These are phyloP conservation scores for Phragmites australis DNA, from an alignment of 176 grass and related monocot genomes.

Conservation along the genomic window DNA sequence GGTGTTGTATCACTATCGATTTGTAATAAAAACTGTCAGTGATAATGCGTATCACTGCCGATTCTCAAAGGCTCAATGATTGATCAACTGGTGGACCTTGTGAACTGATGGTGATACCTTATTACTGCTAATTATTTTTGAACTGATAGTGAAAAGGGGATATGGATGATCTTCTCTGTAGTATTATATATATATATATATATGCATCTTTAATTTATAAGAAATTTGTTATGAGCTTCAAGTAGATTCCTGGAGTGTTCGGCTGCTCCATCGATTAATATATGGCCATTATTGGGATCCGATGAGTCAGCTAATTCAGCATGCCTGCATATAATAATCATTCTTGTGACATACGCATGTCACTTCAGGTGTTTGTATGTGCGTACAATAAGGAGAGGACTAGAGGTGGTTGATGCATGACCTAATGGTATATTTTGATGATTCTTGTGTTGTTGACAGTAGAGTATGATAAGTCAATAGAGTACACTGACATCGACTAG, in stretches of 20 bases:
- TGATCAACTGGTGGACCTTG: too few species aligned
- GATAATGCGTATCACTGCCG: too few species aligned
- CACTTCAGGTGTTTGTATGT: conserved; percentile 51
- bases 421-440: conserved; percentile 28
- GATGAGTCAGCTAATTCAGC: conserved; percentile 44
- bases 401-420: conserved; percentile 22
- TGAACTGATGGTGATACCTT: too few species aligned
- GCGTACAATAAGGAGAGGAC: conserved; percentile 14
- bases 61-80: too few species aligned
- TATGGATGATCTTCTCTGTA: too few species aligned
- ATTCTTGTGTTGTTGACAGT: conserved; percentile 23
- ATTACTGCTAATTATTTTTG: too few species aligned
- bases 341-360: conserved; percentile 31
- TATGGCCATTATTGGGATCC: conserved; percentile 52
- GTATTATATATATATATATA: background rate
- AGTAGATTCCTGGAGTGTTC: conserved; percentile 55
- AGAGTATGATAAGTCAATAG: background rate
- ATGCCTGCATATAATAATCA: conserved; percentile 36
- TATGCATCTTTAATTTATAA: background rate
- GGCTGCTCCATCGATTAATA: conserved; percentile 39
- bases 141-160: too few species aligned
- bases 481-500: conserved; percentile 7
- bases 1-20: too few species aligned
- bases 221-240: conserved; percentile 38
- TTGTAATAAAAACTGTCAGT: too few species aligned